Base-by-base conservation (phyloP, 2,329 filamentous ascomycete genomes). In the Didymellaceae sp. region DNA sequence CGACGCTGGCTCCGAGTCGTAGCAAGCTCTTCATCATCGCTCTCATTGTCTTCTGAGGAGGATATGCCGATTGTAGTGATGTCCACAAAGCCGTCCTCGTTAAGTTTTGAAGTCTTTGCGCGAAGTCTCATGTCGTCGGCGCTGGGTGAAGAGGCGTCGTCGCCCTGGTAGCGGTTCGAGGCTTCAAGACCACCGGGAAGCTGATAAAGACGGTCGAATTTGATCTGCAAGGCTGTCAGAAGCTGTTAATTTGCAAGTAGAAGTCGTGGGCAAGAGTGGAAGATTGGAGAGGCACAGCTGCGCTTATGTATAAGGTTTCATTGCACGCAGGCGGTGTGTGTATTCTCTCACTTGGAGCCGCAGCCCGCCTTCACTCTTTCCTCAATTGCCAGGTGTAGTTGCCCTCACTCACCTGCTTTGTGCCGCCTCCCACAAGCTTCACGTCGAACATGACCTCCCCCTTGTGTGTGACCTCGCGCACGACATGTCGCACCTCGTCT, bases 131-230 rank as follows among this genome's bases (percentile, higher is more conserved):
- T 68, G 18, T 64, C 48, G 21, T 57, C 51, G 14, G 53, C 47
- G 34, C 52, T 62, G 1, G 47, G 14, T 20, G 63, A 56, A 17
- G 48, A 52, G 14, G 40, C 40, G 20, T 63, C 59, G 51, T 63
- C 42, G 38, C 61, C 47, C 22, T 74, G 68, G 59, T 76, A 80
- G 13, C 68, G 57, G 26, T 77, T 63, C 17, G 83, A 67, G 14
- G 79, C 78, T 52, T 72, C 69, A 37, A 70, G 61, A 14, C 81
- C 81, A 63, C 81, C 79, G 8, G 74, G 65, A 21, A 79, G 70
- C 2, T 67, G 54, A 10, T 80, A 57, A 3, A 83, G 68, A 24
- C 77, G 66, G 25, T 78, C 69, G 24, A 78, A 75, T 11, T 73
- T 60, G 9, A 82, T 66, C 81, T 83, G 17, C 3, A 7, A 13